phyloP scores from a whole-genome alignment of 352 stramenopile species.

The Phytophthora tubulina region DNA sequence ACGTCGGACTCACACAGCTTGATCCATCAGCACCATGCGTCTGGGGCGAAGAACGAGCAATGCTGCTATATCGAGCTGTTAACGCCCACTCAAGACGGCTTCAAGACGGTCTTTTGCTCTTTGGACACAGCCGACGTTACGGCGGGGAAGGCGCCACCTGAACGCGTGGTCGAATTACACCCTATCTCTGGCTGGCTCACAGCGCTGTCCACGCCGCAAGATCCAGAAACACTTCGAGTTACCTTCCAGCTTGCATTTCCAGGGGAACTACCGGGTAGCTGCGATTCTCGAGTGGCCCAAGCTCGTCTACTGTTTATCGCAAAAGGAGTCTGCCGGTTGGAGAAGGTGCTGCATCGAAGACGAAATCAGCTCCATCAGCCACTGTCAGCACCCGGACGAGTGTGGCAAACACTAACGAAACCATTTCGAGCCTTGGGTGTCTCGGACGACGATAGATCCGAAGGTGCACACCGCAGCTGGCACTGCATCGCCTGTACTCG shows the following conservation, averaged over 20 bases:
- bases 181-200: slow-evolving; percentile 41
- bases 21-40: background rate
- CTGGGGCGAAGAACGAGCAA: slow-evolving; percentile 38
- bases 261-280: slow-evolving; percentile 24
- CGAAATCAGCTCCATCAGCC: slow-evolving; percentile 9
- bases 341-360: slow-evolving; percentile 39
- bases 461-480: slow-evolving; percentile 40
- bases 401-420: slow-evolving; percentile 24
- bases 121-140: slow-evolving; percentile 31
- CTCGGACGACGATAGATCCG: slow-evolving; percentile 18
- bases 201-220: slow-evolving; percentile 9
- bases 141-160: slow-evolving; percentile 34
- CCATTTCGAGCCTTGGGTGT: slow-evolving; percentile 23
- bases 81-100: slow-evolving; percentile 23
- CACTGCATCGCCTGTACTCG: slow-evolving; percentile 46
- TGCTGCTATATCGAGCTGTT: slow-evolving; percentile 42
- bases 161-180: slow-evolving; percentile 37
- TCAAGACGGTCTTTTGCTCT: slow-evolving; percentile 35
- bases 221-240: slow-evolving; percentile 20
- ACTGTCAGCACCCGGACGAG: slow-evolving; percentile 9
- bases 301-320: slow-evolving; percentile 30
- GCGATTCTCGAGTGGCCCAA: slow-evolving; percentile 26
- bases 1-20: slow-evolving; percentile 12
- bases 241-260: slow-evolving; percentile 43
- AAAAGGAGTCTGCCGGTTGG: slow-evolving; percentile 36